Base-by-base conservation (phyloP, 1,284 basidiomycete genomes). In the Tilletia indica region DNA sequence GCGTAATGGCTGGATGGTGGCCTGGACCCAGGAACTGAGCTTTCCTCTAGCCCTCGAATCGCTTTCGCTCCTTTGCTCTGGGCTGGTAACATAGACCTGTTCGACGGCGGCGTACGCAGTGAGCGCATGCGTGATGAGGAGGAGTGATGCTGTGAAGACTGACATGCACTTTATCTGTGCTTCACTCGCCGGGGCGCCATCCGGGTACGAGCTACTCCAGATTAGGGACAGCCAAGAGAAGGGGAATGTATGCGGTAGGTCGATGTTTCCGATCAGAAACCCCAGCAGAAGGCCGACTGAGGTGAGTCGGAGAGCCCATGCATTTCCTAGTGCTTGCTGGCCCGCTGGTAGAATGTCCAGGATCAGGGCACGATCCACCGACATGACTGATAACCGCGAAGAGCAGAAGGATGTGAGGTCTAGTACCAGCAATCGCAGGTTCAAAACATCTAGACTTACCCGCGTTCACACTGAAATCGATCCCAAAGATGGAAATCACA, bases 401-500 rank as follows among this genome's bases (percentile, higher is more conserved):
- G 56, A 31, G 6, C 25, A 34, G 6, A 14, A 58, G 1, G 56
- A 58, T 12, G 25, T 31, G 25, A 31, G 25, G 25, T 31, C 11
- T 31, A 6, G 25, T 12, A 58, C 2, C 4, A 12, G 56, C 19
- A 6, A 8, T 34, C 42, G 42, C 42, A n/a, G 21, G 2, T 31
- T 21, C 3, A 31, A 6, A 4, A 14, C 11, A n/a, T 3, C 19
- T 6, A 8, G 31, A 58, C 70, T 68, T 34, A 71, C 70, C 51
- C 47, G 91, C 93, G 82, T 98, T 98, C 75, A 98, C 92, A 36
- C 90, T 90, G 80, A 98, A 97, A 86, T 99, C 96, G 70, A 98
- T 91, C 48, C 91, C 87, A 80, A 93, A 97, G 68, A 99, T 92
- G 2, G 94, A 87, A 19, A 93, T 78, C 3, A 97, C 89, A 16